Evolutionary conservation across 2,329 filamentous ascomycete genomes (phyloP).

Genomic region (Penicillium sclerotigenum): DNA sequence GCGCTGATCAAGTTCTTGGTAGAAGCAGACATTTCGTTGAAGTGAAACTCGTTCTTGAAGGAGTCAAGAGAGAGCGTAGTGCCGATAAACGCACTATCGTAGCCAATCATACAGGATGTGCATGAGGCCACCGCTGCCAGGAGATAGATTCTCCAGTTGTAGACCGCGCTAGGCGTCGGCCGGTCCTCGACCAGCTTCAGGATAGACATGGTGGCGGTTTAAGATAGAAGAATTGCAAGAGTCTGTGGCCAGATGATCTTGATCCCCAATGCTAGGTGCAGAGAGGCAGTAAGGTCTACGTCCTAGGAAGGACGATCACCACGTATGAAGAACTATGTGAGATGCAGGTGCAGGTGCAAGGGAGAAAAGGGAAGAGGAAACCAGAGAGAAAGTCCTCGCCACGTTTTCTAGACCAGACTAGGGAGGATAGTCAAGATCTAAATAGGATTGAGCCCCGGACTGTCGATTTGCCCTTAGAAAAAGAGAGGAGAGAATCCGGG

Average conservation of each 20-base stretch:
- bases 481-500: constrained; percentile 18
- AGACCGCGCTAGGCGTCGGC: constrained; percentile 56
- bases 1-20: constrained; percentile 56
- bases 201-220: constrained; percentile 35
- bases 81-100: constrained; percentile 75
- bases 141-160: constrained; percentile 59
- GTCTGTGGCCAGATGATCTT: not conserved
- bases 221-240: not conserved
- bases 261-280: constrained; percentile 8
- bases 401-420: not conserved
- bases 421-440: constrained; percentile 15
- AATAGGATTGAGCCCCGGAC: constrained; percentile 19
- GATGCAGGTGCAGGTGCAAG: not conserved
- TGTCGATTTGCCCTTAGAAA: not conserved
- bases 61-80: constrained; percentile 69
- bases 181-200: constrained; percentile 45
- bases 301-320: constrained; percentile 6
- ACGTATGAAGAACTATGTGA: not conserved
- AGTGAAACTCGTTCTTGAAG: constrained; percentile 66
- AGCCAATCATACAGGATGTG: constrained; percentile 58
- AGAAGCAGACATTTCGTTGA: constrained; percentile 47
- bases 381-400: constrained; percentile 6
- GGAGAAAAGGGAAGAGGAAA: not conserved
- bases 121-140: constrained; percentile 55
- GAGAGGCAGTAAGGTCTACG: constrained; percentile 9